Conservation (phyloP, 2,329 filamentous ascomycete genomes). For the Aspergillus sp. region DNA sequence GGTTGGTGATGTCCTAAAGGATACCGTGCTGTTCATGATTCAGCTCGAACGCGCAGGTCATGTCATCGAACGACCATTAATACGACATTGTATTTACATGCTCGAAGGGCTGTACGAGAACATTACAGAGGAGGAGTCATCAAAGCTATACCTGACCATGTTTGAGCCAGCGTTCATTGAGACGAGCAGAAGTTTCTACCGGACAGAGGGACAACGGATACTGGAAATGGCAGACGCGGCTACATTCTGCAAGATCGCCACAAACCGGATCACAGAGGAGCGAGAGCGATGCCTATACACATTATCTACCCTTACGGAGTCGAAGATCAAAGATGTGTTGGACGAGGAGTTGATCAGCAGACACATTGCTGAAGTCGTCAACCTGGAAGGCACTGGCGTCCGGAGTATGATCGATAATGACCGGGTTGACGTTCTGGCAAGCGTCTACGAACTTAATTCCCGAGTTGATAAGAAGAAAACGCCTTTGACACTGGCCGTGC, state of each 20-base stretch:
- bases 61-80: conserved; percentile 72
- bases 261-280: conserved; percentile 71
- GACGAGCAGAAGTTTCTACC: conserved; percentile 68
- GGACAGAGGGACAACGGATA: conserved; percentile 64
- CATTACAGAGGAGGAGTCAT: conserved; percentile 65
- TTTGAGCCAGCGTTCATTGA: conserved; percentile 76
- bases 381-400: conserved; percentile 76
- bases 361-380: conserved; percentile 74
- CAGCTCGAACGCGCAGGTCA: conserved; percentile 88
- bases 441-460: conserved; percentile 71
- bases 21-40: conserved; percentile 82
- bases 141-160: conserved; percentile 73
- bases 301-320: conserved; percentile 63
- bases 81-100: conserved; percentile 83
- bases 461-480: conserved; percentile 69
- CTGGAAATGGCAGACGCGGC: conserved; percentile 73
- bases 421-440: conserved; percentile 66
- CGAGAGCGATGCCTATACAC: conserved; percentile 75
- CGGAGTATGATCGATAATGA: conserved; percentile 90
- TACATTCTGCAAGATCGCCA: conserved; percentile 71
- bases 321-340: conserved; percentile 68
- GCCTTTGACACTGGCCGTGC: conserved; percentile 63
- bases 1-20: conserved; percentile 70
- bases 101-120: conserved; percentile 81
- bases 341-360: conserved; percentile 72